phyloP scores from a whole-genome alignment of 2,329 filamentous ascomycete species.

The Cladophialophora chaetospira region DNA sequence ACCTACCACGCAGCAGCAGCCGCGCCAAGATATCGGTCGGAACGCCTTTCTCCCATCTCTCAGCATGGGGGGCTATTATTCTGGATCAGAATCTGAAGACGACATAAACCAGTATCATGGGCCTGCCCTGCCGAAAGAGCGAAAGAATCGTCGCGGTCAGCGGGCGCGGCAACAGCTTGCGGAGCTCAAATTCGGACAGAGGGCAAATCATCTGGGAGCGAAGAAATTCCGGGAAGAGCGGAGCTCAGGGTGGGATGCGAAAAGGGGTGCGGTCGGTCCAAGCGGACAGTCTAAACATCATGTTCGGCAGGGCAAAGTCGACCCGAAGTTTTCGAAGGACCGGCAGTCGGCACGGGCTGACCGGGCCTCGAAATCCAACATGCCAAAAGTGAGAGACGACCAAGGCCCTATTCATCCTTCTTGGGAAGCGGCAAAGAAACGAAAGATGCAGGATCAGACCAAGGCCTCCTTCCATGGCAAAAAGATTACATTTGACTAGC shows the following conservation, averaged over 20 bases:
- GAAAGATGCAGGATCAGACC: constrained; percentile 56
- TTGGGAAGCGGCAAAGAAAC: constrained; percentile 64
- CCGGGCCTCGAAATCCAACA: constrained; percentile 7
- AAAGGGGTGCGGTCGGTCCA: constrained; percentile 54
- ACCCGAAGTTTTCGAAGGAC: constrained; percentile 31
- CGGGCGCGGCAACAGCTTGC: constrained; percentile 62
- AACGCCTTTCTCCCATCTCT: constrained; percentile 65
- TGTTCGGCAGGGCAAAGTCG: constrained; percentile 20
- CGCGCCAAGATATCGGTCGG: constrained; percentile 7
- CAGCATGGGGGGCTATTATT: constrained; percentile 63
- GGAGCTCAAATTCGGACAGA: constrained; percentile 62
- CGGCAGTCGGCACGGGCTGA: constrained; percentile 1
- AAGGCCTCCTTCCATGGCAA: constrained; percentile 57
- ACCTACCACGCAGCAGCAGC: neutral
- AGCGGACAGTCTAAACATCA: neutral
- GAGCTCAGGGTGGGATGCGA: constrained; percentile 61
- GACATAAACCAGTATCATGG: constrained; percentile 42
- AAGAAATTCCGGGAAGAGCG: constrained; percentile 41
- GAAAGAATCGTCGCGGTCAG: constrained; percentile 63
- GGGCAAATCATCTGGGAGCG: constrained; percentile 60
- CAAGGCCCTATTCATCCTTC: constrained; percentile 62
- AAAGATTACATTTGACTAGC: constrained; percentile 58
- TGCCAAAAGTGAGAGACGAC: constrained; percentile 39
- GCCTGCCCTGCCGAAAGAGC: constrained; percentile 39
- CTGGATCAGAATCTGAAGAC: constrained; percentile 60